Evolutionary conservation across 2,329 filamentous ascomycete genomes (phyloP), one percentile per base, ranked within the genome.

Genomic region (Fusarium armeniacum): DNA sequence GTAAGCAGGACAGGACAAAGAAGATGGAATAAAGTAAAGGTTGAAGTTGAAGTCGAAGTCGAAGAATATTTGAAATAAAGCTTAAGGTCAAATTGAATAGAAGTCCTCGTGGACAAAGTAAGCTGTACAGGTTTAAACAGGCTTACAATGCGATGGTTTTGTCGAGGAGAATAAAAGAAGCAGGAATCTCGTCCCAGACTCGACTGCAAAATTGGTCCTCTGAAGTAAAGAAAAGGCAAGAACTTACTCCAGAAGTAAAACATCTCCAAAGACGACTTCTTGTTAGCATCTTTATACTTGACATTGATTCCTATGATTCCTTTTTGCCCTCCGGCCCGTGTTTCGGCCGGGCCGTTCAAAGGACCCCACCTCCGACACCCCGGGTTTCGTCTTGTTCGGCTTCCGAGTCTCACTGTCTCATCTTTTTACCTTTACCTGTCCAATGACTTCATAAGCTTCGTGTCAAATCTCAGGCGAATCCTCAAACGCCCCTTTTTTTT

Each of bases 361-460:
- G 33, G 47, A 55, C 65, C 61, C 65, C 66, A 66, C 66, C 65
- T 69, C 66, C 51, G 65, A 69, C 66, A 52, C 20, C 36, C 60
- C 65, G 54, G 55, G 66, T 69, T 69, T 69, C 66, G 57, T 36
- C 57, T 67, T 43, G n/a, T 24, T 66, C 63, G 53, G 57, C 44
- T 69, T 53, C 67, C 61, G 67, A 69, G 67, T 70, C 61, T 70
- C 67, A 69, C 26, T 64, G 65, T 61, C 67, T 69, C 68, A 62
- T 56, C 41, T 24, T 36, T n/a, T 32, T 11, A 28, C 26, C 28
- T 41, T 16, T 22, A 10, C 44, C 24, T 36, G 18, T 12, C 18
- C 32, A 28, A 22, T 57, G 52, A 45, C 30, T 40, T 50, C n/a
- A 18, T 18, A 49, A 47, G 12, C 24, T 32, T 44, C 22, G 8